Evolutionary conservation across 768 basidiomycete genomes (phyloP).

Genomic region (Tylopilus plumbeoviolaceoides): DNA sequence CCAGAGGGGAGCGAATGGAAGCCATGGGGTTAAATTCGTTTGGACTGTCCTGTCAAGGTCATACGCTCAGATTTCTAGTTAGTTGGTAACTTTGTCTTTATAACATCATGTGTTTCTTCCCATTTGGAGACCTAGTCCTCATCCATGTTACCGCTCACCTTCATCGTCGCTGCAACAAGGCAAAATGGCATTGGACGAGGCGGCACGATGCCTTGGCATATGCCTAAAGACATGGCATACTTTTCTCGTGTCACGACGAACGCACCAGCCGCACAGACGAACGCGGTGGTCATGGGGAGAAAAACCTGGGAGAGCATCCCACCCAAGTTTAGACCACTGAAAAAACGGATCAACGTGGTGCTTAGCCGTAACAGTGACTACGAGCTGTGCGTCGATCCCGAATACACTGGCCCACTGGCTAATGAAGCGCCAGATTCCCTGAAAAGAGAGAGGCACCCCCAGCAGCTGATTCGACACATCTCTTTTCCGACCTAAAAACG

Average conservation of each 20-base stretch:
- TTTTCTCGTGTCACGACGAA: slow-evolving; percentile 77
- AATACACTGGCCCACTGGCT: not conserved
- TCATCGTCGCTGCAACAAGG: slow-evolving; percentile 91
- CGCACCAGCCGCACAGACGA: slow-evolving; percentile 51
- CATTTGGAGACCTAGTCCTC: not conserved
- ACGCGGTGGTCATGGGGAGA: slow-evolving; percentile 91
- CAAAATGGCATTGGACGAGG: slow-evolving; percentile 83
- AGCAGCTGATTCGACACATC: slow-evolving; percentile 27
- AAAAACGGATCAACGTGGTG: slow-evolving; percentile 72
- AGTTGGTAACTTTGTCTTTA: not conserved
- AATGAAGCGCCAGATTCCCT: slow-evolving; percentile 15
- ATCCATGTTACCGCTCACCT: slow-evolving; percentile 66
- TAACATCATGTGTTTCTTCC: not conserved
- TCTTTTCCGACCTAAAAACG: slow-evolving; percentile 17
- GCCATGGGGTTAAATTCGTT: slow-evolving; percentile 52
- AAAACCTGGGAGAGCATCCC: slow-evolving; percentile 99
- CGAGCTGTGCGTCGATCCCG: slow-evolving; percentile 48
- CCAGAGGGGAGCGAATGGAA: slow-evolving; percentile 84
- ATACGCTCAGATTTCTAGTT: not conserved
- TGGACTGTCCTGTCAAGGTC: not conserved
- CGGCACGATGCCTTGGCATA: slow-evolving; percentile 79
- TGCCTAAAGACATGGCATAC: slow-evolving; percentile 87
- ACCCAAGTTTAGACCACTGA: slow-evolving; percentile 72
- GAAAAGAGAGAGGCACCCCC: slow-evolving; percentile 2
- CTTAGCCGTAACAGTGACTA: slow-evolving; percentile 59